phyloP scores from a whole-genome alignment of 164 flowering plant species.

The Cinnamomum chago region DNA sequence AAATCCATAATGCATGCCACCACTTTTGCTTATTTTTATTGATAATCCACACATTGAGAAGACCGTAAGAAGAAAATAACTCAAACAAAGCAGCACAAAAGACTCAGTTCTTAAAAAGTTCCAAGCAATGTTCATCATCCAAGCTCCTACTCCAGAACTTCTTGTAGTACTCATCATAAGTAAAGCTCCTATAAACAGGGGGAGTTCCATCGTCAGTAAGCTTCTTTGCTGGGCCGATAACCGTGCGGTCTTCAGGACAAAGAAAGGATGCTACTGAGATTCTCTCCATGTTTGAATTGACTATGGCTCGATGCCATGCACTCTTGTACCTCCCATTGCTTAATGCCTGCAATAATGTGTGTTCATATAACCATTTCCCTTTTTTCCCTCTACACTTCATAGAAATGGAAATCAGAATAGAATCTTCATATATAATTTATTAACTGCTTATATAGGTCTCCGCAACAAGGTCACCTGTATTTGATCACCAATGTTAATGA shows the following conservation, averaged over 20 bases:
- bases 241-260: conserved; percentile 45
- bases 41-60: no score
- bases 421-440: no score
- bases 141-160: conserved; percentile 72
- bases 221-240: conserved; percentile 44
- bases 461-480: conserved; percentile 44
- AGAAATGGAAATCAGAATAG: no score
- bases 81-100: neutral
- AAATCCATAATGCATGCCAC: no score
- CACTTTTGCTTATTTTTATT: no score
- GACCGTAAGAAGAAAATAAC: no score
- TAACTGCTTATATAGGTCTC: no score
- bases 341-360: conserved; percentile 43
- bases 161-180: conserved; percentile 68
- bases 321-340: conserved; percentile 76
- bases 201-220: conserved; percentile 26
- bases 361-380: neutral
- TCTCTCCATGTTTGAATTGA: conserved; percentile 52
- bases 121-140: conserved; percentile 66
- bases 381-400: neutral
- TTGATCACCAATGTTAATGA: conserved; percentile 81
- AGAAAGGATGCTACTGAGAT: conserved; percentile 74
- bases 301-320: conserved; percentile 74
- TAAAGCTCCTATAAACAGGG: conserved; percentile 44
- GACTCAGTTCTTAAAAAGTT: conserved; percentile 46